Percentiles rank a stretch among this genome's conserved stretches.
These are phyloP conservation scores for Colletotrichum gloeosporioides DNA, from an alignment of 2,329 filamentous ascomycete genomes.

Conservation along the genomic window DNA sequence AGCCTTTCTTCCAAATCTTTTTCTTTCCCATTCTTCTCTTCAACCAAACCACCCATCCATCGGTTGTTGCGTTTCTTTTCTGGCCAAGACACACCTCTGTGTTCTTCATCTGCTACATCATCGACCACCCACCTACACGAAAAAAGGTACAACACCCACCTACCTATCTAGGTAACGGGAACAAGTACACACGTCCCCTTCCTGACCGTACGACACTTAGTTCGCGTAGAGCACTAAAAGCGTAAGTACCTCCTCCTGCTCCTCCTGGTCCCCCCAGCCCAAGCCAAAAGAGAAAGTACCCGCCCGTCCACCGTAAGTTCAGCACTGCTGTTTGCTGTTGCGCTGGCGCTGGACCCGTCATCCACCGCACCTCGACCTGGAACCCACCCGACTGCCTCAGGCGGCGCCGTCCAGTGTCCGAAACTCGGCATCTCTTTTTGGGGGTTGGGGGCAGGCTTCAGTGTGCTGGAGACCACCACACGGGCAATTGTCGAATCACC, in stretches of 20 bases:
- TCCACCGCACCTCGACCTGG: background rate
- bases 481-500: conserved; percentile 13
- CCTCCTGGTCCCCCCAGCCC: background rate
- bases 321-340: background rate
- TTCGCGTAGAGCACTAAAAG: background rate
- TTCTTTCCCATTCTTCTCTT: background rate
- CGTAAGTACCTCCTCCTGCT: background rate
- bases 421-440: conserved; percentile 10
- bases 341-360: background rate
- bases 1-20: background rate
- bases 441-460: background rate
- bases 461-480: background rate
- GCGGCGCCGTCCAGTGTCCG: conserved; percentile 4
- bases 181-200: background rate
- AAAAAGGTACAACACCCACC: background rate
- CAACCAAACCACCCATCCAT: background rate
- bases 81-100: background rate
- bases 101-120: background rate
- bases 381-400: background rate
- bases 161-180: background rate
- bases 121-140: background rate
- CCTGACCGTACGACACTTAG: background rate
- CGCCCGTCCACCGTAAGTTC: background rate
- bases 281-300: background rate
- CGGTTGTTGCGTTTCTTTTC: background rate